Conservation (phyloP, 2,329 filamentous ascomycete species). For the Calonectria montana region DNA sequence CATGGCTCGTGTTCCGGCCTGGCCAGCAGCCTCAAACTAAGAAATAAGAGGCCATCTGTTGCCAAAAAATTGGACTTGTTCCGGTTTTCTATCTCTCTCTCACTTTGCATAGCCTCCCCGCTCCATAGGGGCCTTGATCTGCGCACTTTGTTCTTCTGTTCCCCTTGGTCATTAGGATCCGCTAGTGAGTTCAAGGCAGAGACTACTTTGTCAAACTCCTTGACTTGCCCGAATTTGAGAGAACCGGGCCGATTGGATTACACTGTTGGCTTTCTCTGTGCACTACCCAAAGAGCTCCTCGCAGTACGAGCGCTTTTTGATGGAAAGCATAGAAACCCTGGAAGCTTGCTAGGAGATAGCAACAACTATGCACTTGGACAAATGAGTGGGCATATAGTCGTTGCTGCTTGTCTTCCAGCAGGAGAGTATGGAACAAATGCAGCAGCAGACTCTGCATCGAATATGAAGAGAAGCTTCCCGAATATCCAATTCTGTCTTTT, state of each 20-base stretch:
- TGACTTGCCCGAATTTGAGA: not conserved
- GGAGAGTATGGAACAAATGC: constrained; percentile 29
- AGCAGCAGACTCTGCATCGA: constrained; percentile 14
- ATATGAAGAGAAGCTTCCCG: constrained; percentile 25
- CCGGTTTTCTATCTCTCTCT: constrained; percentile 16
- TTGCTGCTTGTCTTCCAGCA: constrained; percentile 27
- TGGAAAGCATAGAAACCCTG: not conserved
- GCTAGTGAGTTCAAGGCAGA: not conserved
- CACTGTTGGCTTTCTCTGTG: constrained; percentile 27
- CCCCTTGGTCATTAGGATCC: constrained; percentile 21
- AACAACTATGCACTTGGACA: constrained; percentile 27
- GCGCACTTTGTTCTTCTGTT: not conserved
- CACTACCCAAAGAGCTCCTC: constrained; percentile 17
- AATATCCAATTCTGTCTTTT: constrained; percentile 16
- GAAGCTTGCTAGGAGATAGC: constrained; percentile 6
- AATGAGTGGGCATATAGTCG: constrained; percentile 23
- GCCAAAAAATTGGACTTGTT: constrained; percentile 14
- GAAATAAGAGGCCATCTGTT: constrained; percentile 19
- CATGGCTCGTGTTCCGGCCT: constrained; percentile 4
- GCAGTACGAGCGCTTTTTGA: constrained; percentile 27
- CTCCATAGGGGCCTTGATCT: constrained; percentile 2
- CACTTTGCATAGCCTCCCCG: constrained; percentile 17
- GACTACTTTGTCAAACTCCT: not conserved
- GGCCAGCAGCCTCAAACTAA: constrained; percentile 4
- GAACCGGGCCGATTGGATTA: not conserved